These are phyloP conservation scores for Micromonas commoda DNA, from an alignment of 139 green algal genomes.

Conservation along the genomic window DNA sequence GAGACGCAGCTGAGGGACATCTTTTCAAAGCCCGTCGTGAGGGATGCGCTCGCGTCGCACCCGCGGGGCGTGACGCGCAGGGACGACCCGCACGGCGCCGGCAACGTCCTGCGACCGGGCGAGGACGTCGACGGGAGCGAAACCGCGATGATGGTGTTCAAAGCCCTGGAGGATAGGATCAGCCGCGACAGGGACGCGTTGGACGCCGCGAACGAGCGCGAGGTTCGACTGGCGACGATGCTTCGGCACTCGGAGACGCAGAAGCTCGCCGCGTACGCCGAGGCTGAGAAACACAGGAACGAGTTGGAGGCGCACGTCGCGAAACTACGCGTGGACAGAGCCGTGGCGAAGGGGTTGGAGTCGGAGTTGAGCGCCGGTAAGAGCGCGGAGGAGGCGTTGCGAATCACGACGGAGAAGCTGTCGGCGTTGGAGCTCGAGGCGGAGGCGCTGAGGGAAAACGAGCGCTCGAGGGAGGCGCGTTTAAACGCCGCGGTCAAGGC, in stretches of 20 bases:
- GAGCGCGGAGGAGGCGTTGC: neutral
- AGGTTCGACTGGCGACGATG: neutral
- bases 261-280: neutral
- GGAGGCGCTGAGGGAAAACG: neutral
- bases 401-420: neutral
- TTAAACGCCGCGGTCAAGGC: neutral
- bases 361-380: neutral
- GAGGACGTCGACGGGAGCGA: too few relatives aligned
- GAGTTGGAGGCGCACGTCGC: neutral
- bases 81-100: too few relatives aligned
- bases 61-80: too few relatives aligned
- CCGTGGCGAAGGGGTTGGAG: neutral
- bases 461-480: neutral
- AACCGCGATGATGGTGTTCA: neutral
- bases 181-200: neutral
- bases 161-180: neutral
- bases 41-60: neutral
- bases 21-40: neutral
- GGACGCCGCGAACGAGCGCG: neutral
- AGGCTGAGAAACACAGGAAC: neutral
- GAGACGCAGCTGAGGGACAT: neutral
- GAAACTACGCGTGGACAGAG: neutral
- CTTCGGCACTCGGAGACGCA: neutral
- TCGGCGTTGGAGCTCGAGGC: neutral
- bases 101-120: too few relatives aligned